A percentile compares a stretch with the other conserved stretches of the same genome.
phyloP scores from a whole-genome alignment of 495 filamentous ascomycete genomes.

The Lasiosphaeria ovina region DNA sequence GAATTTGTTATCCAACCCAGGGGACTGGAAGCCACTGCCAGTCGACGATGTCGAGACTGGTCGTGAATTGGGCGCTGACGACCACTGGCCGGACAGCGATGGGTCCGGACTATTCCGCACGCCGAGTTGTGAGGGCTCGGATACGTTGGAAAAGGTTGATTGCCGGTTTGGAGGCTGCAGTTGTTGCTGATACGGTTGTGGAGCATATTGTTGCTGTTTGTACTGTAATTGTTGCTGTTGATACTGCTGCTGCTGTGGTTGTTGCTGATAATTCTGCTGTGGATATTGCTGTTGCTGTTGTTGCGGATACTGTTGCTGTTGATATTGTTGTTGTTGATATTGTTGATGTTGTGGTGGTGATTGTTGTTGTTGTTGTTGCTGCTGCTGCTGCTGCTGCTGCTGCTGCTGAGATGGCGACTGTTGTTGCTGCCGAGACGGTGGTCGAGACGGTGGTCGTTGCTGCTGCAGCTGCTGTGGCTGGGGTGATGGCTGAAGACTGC shows the following conservation, averaged over 20 bases:
- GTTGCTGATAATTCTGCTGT: neutral
- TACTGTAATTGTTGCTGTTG: constrained; percentile 6
- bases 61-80: constrained; percentile 23
- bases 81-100: constrained; percentile 27
- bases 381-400: constrained; percentile 13
- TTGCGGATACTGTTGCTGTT: constrained; percentile 11
- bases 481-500: constrained; percentile 16
- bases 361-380: constrained; percentile 10
- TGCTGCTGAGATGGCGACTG: constrained; percentile 11
- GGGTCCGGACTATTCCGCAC: constrained; percentile 24
- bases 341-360: neutral
- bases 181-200: constrained; percentile 2
- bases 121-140: constrained; percentile 29
- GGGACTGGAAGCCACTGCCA: constrained; percentile 31
- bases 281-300: constrained; percentile 14
- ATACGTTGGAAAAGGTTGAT: constrained; percentile 32
- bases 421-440: neutral
- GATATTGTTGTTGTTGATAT: neutral
- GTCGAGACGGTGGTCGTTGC: constrained; percentile 9
- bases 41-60: constrained; percentile 35
- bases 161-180: constrained; percentile 24
- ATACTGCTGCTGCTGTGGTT: neutral
- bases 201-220: constrained; percentile 16
- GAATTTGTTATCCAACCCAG: constrained; percentile 38
- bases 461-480: constrained; percentile 14